These are phyloP conservation scores for Russula dissimulans DNA, from an alignment of 768 basidiomycete genomes.

Conservation along the genomic window DNA sequence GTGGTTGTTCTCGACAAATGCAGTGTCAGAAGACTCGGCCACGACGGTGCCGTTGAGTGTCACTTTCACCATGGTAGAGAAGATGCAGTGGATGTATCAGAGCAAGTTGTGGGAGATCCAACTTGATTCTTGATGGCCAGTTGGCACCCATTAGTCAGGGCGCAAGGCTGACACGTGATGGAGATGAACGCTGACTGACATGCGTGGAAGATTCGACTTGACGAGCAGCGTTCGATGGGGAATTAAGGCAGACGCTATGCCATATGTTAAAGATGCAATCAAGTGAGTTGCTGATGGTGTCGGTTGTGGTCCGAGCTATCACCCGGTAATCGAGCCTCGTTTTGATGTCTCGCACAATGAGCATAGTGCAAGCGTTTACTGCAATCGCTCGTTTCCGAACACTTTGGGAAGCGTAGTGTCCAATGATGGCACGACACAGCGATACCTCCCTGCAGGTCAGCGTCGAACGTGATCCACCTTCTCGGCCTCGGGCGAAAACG, in stretches of 20 bases:
- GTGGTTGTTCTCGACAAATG: constrained; percentile 57
- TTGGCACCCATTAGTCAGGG: not conserved
- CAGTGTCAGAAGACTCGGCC: constrained; percentile 48
- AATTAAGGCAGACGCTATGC: not conserved
- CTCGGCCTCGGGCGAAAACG: not conserved
- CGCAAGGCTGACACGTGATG: not conserved
- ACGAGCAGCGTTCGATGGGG: not conserved
- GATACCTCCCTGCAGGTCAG: no score
- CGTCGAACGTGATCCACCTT: no score
- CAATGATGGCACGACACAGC: not conserved
- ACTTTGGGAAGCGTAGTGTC: not conserved
- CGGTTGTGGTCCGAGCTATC: not conserved
- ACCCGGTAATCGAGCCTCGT: not conserved
- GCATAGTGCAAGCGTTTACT: no score
- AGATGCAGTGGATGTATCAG: not conserved
- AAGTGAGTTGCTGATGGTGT: not conserved
- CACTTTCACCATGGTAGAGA: constrained; percentile 39
- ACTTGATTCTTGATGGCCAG: not conserved
- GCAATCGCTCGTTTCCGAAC: no score
- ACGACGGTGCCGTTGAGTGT: constrained; percentile 41
- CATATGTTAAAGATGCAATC: not conserved
- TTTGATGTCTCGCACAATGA: no score
- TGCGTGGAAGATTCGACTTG: not conserved
- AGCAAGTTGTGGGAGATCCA: not conserved
- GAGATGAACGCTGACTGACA: not conserved